Percentiles rank a stretch among this genome's conserved stretches.
phyloP scores from a whole-genome alignment of 169 alveolate species.

The Plasmodium blacklocki region DNA sequence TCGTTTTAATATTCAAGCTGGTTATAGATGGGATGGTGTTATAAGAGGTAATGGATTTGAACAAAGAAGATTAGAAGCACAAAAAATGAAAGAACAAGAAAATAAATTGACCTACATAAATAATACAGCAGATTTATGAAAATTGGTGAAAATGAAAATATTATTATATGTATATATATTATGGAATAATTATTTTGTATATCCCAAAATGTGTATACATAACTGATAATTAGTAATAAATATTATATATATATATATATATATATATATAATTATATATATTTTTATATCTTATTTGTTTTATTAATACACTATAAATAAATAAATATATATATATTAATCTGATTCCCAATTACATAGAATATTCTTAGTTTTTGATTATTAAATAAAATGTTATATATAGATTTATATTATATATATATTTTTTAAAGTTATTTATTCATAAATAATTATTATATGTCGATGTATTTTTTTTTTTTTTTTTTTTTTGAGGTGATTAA shows the following conservation, averaged over 20 bases:
- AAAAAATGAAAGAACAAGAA: slow-evolving; percentile 43
- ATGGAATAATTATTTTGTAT: too few species aligned
- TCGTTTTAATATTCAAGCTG: slow-evolving; percentile 94
- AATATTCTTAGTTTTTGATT: too few species aligned
- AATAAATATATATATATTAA: background rate
- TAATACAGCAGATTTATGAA: slow-evolving; percentile 26
- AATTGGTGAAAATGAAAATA: background rate
- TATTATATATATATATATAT: background rate
- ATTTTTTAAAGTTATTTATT: too few species aligned
- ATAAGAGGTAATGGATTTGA: slow-evolving; percentile 96
- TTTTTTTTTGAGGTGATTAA: too few species aligned
- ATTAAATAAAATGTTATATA: too few species aligned
- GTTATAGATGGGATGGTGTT: slow-evolving; percentile 97
- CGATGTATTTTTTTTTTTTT: too few species aligned
- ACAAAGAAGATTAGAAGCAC: slow-evolving; percentile 82
- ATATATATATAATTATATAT: background rate
- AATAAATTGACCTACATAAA: slow-evolving; percentile 34
- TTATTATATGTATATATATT: background rate
- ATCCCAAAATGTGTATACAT: background rate
- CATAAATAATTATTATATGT: too few species aligned
- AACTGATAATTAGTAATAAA: too few species aligned
- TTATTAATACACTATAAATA: background rate
- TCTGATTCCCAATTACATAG: background rate
- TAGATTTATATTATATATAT: too few species aligned
- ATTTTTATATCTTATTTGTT: background rate